Evolutionary conservation across 2,329 filamentous ascomycete species (phyloP).

Genomic region (Cylindrodendrum hubeiense): DNA sequence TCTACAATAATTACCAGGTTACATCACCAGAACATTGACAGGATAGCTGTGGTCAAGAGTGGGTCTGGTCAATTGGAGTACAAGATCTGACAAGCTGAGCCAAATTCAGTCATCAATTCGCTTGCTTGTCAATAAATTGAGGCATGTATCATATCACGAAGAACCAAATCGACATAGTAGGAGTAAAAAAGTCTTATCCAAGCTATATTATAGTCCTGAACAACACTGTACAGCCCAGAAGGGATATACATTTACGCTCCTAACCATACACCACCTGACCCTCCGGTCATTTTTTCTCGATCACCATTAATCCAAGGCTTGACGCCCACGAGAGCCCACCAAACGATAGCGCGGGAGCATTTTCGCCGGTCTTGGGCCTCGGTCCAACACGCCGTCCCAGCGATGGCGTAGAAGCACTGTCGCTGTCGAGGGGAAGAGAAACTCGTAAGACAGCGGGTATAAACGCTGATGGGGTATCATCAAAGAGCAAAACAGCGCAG

Average conservation of each 20-base stretch:
- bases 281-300: background rate
- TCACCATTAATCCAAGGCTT: slow-evolving; percentile 37
- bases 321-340: slow-evolving; percentile 62
- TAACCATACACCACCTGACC: background rate
- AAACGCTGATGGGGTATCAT: slow-evolving; percentile 62
- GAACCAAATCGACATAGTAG: background rate
- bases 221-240: background rate
- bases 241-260: slow-evolving; percentile 4
- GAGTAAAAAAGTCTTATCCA: slow-evolving; percentile 30
- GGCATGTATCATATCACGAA: background rate
- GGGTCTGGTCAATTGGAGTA: too few relatives aligned
- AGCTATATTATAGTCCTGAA: slow-evolving; percentile 17
- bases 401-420: slow-evolving; percentile 69
- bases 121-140: too few relatives aligned
- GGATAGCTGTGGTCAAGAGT: too few relatives aligned
- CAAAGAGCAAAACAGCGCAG: slow-evolving; percentile 43
- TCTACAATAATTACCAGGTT: too few relatives aligned
- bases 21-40: too few relatives aligned
- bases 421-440: slow-evolving; percentile 59
- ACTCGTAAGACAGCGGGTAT: slow-evolving; percentile 59
- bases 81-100: too few relatives aligned
- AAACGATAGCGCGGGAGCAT: slow-evolving; percentile 67
- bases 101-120: too few relatives aligned
- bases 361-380: slow-evolving; percentile 60
- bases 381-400: slow-evolving; percentile 66